Base-by-base conservation (phyloP, 352 stramenopile genomes). In the Globisporangium cylindrosporum region DNA sequence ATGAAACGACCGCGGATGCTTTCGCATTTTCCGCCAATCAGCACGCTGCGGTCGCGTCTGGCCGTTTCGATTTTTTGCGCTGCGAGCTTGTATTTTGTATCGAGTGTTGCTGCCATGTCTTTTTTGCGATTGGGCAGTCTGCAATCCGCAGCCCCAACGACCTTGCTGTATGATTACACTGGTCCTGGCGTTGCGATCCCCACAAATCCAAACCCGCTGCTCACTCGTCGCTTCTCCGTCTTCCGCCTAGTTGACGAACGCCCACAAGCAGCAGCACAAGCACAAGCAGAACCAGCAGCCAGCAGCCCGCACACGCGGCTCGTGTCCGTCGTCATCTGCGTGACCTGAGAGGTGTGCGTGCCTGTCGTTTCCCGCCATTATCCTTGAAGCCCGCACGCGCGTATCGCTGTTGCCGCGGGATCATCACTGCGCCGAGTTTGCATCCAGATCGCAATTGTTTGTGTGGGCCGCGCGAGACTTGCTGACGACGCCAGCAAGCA, bases 21-120 rank as follows among this genome's bases (percentile, higher is more conserved):
- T 25, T 34, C 20, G 34, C 8, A 10, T 2, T 61, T 51, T 54
- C 20, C 22, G 57, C 65, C 65, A 70, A 70, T 66, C 65, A 70
- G 48, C 10, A 29, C 27, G 54, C 54, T 38, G 54, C 22, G 22
- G 62, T 66, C 32, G 43, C 41, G 34, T 59, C 22, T 68, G 62
- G 38, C 49, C 62, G 62, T 68, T 68, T 68, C 62, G 62, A 68
- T 68, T 62, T 68, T 68, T 12, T 63, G 58, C 8, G 27, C 29
- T 32, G 29, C 29, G 29, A 32, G 29, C 29, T 32, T 59, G 24
- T 18, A 24, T 20, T 59, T 24, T 38, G 53, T 25, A 34, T 56
- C 9, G 34, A 41, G 34, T 41, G 34, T 38, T 38, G 34, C 15
- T 41, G 9, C 12, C 14, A 18, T n/a, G 41, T 6, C 15, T 49